These are phyloP conservation scores for Poa pratensis DNA, from an alignment of 176 grass and related monocot genomes.

Conservation along the genomic window DNA sequence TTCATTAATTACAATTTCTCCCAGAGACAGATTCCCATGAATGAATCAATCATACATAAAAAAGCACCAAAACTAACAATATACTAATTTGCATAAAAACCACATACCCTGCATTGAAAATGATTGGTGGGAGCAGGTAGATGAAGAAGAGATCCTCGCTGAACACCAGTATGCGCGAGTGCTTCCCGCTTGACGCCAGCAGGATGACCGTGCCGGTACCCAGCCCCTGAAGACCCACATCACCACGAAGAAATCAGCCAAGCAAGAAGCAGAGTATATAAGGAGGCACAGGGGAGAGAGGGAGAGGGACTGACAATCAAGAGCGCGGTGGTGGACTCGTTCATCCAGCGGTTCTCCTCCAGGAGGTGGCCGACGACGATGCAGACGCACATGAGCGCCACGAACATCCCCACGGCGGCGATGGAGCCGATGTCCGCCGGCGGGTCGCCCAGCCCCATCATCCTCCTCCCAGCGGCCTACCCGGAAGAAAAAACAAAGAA, in stretches of 20 bases:
- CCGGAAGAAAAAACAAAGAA: neutral
- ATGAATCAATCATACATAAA: neutral
- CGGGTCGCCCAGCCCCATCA: slow-evolving; percentile 24
- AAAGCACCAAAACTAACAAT: neutral
- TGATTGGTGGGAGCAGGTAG: slow-evolving; percentile 81
- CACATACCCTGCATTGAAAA: slow-evolving; percentile 82
- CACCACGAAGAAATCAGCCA: neutral
- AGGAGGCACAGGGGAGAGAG: neutral
- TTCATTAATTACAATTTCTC: neutral
- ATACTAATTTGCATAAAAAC: neutral
- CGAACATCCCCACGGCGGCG: slow-evolving; percentile 70
- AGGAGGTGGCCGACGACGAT: slow-evolving; percentile 79
- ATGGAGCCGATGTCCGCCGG: slow-evolving; percentile 66
- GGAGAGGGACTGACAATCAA: slow-evolving; percentile 55
- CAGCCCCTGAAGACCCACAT: slow-evolving; percentile 54
- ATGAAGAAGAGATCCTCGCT: slow-evolving; percentile 92
- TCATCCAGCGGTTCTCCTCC: slow-evolving; percentile 89
- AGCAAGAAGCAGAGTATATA: neutral
- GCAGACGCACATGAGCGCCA: slow-evolving; percentile 74
- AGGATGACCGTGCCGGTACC: slow-evolving; percentile 68
- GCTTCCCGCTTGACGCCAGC: slow-evolving; percentile 57
- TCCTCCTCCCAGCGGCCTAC: neutral
- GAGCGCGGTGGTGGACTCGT: slow-evolving; percentile 82
- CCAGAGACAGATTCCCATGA: neutral
- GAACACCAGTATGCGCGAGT: slow-evolving; percentile 64